Evolutionary conservation across 345 rosid genomes (phyloP).

Genomic region (Hevea brasiliensis): DNA sequence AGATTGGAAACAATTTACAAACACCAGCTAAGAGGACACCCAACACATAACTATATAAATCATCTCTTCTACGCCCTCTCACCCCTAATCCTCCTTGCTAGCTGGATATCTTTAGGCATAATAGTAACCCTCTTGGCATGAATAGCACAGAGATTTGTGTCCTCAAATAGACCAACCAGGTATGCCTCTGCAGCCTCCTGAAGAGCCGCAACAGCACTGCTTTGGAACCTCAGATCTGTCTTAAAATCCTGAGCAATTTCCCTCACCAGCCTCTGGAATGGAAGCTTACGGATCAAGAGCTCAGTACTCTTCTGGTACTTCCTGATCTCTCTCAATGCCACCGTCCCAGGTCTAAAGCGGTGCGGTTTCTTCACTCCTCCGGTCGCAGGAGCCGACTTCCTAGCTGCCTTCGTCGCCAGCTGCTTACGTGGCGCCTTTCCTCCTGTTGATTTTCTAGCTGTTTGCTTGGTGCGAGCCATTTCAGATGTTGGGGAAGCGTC

Average conservation of each 20-base stretch:
- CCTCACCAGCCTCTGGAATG: constrained; percentile 31
- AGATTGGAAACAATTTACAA: neutral
- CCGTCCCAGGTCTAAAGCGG: constrained; percentile 29
- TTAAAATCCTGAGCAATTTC: constrained; percentile 32
- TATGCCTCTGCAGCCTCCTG: constrained; percentile 29
- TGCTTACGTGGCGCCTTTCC: constrained; percentile 31
- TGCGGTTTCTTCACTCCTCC: constrained; percentile 34
- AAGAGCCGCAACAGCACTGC: constrained; percentile 29
- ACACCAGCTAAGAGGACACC: neutral
- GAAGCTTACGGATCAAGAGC: constrained; percentile 27
- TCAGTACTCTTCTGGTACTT: constrained; percentile 34
- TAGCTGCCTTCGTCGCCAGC: constrained; percentile 27
- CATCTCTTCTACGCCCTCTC: constrained; percentile 20
- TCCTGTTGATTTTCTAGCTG: constrained; percentile 28
- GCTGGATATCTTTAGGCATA: constrained; percentile 29
- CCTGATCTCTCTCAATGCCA: constrained; percentile 28
- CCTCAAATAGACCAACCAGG: constrained; percentile 26
- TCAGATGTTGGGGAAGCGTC: neutral
- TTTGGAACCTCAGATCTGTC: constrained; percentile 27
- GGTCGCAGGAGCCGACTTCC: constrained; percentile 29
- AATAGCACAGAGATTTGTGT: constrained; percentile 25
- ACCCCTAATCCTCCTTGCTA: constrained; percentile 27
- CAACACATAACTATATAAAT: no score
- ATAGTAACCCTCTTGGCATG: constrained; percentile 27
- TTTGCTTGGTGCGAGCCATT: constrained; percentile 33